Evolutionary conservation across 1,284 basidiomycete species (phyloP).

Genomic region (Phlebopus sp.): DNA sequence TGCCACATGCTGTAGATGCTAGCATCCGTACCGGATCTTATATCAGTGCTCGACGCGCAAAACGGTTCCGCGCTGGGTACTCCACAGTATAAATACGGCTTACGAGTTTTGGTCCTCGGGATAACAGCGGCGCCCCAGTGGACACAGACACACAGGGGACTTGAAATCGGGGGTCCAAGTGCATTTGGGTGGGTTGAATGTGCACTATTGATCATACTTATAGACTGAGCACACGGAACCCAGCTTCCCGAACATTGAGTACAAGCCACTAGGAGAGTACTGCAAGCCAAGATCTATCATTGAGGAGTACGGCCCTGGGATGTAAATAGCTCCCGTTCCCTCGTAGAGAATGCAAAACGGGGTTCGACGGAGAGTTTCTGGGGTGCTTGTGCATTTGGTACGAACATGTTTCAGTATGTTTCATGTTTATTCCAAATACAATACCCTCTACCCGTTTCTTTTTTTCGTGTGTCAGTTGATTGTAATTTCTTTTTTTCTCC

Average conservation of each 20-base stretch:
- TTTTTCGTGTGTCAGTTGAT: no score
- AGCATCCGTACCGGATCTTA: constrained; percentile 57
- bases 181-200: constrained; percentile 31
- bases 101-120: constrained; percentile 55
- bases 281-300: constrained; percentile 36
- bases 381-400: constrained; percentile 2
- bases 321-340: neutral
- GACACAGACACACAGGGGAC: constrained; percentile 48
- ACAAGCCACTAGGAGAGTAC: constrained; percentile 36
- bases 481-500: no score
- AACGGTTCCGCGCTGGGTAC: constrained; percentile 53
- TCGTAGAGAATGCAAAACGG: neutral
- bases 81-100: constrained; percentile 49
- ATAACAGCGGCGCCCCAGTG: constrained; percentile 57
- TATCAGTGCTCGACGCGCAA: constrained; percentile 55
- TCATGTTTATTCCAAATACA: neutral
- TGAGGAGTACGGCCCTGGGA: constrained; percentile 27
- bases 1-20: constrained; percentile 23
- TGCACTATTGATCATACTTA: neutral
- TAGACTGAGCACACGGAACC: constrained; percentile 10
- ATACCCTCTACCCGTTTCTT: no score
- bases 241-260: constrained; percentile 33
- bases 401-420: neutral
- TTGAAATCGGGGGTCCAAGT: constrained; percentile 49
- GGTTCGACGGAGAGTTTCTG: constrained; percentile 5